Conservation (phyloP, 768 basidiomycete genomes). For the Agaricus blazei region DNA sequence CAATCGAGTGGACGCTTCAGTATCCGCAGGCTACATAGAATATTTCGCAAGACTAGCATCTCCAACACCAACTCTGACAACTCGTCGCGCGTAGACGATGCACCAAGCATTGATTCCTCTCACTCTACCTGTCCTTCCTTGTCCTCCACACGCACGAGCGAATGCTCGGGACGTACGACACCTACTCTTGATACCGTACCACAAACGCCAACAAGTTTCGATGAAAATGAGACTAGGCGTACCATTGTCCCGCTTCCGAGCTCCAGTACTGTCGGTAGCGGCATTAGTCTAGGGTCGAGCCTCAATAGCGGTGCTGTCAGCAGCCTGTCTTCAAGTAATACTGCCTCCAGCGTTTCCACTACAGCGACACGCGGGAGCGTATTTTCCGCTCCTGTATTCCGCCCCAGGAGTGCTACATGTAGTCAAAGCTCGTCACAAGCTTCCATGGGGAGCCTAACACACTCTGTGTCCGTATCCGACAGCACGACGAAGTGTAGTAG, state of each 20-base stretch:
- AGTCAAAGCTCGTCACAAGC: not conserved
- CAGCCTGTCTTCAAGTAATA: not conserved
- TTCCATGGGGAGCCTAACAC: not conserved
- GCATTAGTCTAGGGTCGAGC: not conserved
- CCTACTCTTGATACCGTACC: conserved; percentile 19
- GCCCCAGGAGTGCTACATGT: not conserved
- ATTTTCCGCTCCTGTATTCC: not conserved
- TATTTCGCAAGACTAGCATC: conserved; percentile 22
- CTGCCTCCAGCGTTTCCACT: not conserved
- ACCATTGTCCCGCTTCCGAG: conserved; percentile 10
- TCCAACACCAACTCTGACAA: not conserved
- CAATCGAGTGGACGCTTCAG: conserved; percentile 30
- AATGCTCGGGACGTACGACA: conserved; percentile 17
- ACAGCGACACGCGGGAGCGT: not conserved
- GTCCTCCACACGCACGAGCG: conserved; percentile 15
- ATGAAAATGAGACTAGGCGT: conserved; percentile 13
- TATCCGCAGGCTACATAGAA: conserved; percentile 29
- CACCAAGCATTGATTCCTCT: conserved; percentile 7
- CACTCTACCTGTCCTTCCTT: conserved; percentile 16
- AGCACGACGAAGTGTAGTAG: not conserved
- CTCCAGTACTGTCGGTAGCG: conserved; percentile 10
- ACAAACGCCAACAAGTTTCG: conserved; percentile 29
- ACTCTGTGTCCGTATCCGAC: not conserved
- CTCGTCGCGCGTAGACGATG: conserved; percentile 5
- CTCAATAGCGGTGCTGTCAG: conserved; percentile 1